A percentile compares a stretch with the other conserved stretches of the same genome.
These are phyloP conservation scores for Penicillium turbatum DNA, from an alignment of 495 filamentous ascomycete genomes.

Conservation along the genomic window DNA sequence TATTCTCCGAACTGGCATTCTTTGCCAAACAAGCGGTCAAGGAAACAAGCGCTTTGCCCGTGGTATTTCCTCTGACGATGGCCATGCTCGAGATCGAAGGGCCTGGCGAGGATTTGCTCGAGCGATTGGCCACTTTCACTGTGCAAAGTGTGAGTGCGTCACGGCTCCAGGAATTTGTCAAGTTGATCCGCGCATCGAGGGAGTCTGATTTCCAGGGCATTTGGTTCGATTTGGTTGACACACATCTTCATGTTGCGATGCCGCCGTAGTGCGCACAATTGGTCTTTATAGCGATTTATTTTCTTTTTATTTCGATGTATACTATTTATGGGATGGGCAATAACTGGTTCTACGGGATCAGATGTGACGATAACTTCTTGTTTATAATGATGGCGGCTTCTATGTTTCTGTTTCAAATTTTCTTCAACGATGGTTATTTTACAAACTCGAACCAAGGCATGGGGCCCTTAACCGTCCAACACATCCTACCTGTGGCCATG, in stretches of 20 bases:
- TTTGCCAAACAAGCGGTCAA: constrained; percentile 16
- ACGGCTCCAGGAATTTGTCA: constrained; percentile 23
- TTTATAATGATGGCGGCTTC: neutral
- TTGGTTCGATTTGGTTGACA: constrained; percentile 31
- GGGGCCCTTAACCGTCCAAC: too few relatives aligned
- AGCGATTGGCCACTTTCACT: constrained; percentile 17
- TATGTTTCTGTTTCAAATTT: neutral
- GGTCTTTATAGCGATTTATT: neutral
- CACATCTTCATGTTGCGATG: constrained; percentile 24
- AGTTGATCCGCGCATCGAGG: constrained; percentile 18
- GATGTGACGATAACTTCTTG: neutral
- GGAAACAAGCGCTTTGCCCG: constrained; percentile 20
- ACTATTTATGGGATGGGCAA: neutral
- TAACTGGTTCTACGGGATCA: neutral
- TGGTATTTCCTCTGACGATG: constrained; percentile 26
- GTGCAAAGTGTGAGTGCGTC: constrained; percentile 22
- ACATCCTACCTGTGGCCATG: too few relatives aligned
- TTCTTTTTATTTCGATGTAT: neutral
- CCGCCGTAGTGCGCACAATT: constrained; percentile 12
- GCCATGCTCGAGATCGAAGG: constrained; percentile 29
- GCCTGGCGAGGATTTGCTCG: constrained; percentile 23
- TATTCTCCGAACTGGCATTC: constrained; percentile 23
- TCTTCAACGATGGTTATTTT: neutral
- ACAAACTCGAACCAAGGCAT: too few relatives aligned
- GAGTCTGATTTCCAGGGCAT: constrained; percentile 20